phyloP scores from a whole-genome alignment of 768 basidiomycete species.

The Amanita thiersii region DNA sequence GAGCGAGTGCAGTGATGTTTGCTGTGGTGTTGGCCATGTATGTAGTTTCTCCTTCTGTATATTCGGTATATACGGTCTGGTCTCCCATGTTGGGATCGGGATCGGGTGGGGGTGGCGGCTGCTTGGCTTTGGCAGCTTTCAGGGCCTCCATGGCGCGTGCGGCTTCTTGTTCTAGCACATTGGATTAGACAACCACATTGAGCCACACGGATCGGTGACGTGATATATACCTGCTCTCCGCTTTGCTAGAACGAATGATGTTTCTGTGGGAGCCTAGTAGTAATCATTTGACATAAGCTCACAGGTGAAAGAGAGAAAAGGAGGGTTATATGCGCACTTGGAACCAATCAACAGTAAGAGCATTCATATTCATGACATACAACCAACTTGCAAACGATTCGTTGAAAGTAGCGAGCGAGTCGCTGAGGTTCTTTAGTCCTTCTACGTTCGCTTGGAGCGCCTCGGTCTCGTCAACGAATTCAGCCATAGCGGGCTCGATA shows the following conservation, averaged over 20 bases:
- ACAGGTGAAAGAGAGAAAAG: not conserved
- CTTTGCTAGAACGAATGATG: slow-evolving; percentile 51
- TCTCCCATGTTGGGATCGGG: slow-evolving; percentile 24
- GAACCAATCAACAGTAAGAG: slow-evolving; percentile 88
- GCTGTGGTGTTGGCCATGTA: slow-evolving; percentile 22
- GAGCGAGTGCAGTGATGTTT: slow-evolving; percentile 26
- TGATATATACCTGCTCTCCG: slow-evolving; percentile 46
- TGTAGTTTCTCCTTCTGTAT: slow-evolving; percentile 32
- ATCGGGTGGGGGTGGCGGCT: slow-evolving; percentile 26
- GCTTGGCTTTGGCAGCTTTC: slow-evolving; percentile 26
- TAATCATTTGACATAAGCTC: not conserved
- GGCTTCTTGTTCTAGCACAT: slow-evolving; percentile 48
- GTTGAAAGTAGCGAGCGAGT: slow-evolving; percentile 79
- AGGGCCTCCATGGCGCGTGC: slow-evolving; percentile 46
- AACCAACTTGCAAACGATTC: slow-evolving; percentile 90
- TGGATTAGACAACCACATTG: too few species aligned
- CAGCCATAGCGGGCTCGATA: slow-evolving; percentile 74
- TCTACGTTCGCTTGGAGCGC: slow-evolving; percentile 69
- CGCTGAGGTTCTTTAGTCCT: slow-evolving; percentile 60
- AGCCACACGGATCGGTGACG: too few species aligned
- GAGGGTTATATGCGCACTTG: slow-evolving; percentile 40
- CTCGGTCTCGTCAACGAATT: slow-evolving; percentile 86
- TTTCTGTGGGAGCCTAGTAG: slow-evolving; percentile 50
- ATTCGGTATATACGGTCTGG: slow-evolving; percentile 32
- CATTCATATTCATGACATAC: slow-evolving; percentile 91